These are phyloP conservation scores for Penicillium crustosum DNA, from an alignment of 2,329 filamentous ascomycete species.

Conservation along the genomic window DNA sequence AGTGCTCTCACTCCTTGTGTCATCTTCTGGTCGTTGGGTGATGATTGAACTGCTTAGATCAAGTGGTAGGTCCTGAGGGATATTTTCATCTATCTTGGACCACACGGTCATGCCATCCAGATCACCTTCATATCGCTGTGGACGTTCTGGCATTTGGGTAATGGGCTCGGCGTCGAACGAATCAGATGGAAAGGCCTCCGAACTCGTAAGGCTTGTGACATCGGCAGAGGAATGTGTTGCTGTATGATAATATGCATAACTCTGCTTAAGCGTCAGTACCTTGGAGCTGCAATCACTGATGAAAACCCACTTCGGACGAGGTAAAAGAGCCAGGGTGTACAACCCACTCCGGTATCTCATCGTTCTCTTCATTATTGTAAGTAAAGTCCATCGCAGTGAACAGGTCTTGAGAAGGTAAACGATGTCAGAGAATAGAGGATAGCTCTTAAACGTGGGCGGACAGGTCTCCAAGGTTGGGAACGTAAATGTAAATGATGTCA, in stretches of 20 bases:
- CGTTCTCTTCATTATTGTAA: not conserved
- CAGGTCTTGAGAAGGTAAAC: not conserved
- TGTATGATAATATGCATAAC: not conserved
- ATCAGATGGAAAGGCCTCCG: not conserved
- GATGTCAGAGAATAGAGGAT: not conserved
- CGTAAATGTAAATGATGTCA: too few relatives aligned
- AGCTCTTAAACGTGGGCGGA: too few relatives aligned
- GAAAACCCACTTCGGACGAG: not conserved
- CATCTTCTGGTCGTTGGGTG: not conserved
- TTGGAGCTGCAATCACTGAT: not conserved
- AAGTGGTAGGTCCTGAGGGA: not conserved
- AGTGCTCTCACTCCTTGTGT: not conserved
- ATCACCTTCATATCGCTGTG: not conserved
- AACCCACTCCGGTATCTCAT: not conserved
- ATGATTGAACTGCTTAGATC: not conserved
- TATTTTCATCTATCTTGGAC: not conserved
- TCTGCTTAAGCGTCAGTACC: not conserved
- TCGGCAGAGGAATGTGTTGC: not conserved
- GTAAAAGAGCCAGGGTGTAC: not conserved
- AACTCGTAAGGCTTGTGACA: not conserved
- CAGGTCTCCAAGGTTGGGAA: too few relatives aligned
- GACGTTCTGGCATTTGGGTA: not conserved
- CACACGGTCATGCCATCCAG: not conserved
- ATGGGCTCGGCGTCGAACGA: not conserved
- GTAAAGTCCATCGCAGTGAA: not conserved